Evolutionary conservation across 306 rosid species (phyloP).

Genomic region (Quercus dentata): DNA sequence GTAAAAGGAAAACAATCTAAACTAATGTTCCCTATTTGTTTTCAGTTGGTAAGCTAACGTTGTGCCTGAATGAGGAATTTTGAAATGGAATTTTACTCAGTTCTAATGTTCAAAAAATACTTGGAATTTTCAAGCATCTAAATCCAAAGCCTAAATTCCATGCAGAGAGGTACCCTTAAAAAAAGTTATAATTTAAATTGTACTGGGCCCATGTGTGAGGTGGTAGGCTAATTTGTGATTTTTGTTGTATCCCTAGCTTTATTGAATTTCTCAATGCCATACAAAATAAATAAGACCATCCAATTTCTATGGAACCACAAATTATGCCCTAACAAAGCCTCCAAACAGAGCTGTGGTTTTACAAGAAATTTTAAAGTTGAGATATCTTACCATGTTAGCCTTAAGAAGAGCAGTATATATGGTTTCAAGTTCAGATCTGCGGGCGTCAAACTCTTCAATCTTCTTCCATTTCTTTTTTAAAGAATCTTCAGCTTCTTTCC

Average conservation of each 20-base stretch:
- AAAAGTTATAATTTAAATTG: too few relatives aligned
- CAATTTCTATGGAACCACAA: not conserved
- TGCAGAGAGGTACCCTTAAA: not conserved
- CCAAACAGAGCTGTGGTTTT: not conserved
- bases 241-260: too few relatives aligned
- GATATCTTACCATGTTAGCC: constrained; percentile 69
- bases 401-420: constrained; percentile 77
- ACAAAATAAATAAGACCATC: not conserved
- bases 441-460: constrained; percentile 97
- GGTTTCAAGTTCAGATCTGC: constrained; percentile 91
- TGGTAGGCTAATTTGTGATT: too few relatives aligned
- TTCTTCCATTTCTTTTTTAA: constrained; percentile 98
- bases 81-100: not conserved
- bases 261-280: not conserved
- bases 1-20: too few relatives aligned
- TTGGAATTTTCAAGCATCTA: constrained; percentile 3
- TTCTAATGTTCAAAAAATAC: too few relatives aligned
- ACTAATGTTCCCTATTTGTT: too few relatives aligned
- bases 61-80: not conserved
- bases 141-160: constrained; percentile 7
- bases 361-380: constrained; percentile 22
- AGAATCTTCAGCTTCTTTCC: constrained; percentile 99
- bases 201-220: too few relatives aligned
- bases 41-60: too few relatives aligned
- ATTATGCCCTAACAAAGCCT: not conserved